Conservation (phyloP, 1,139 yeast genomes). For the Kazachstania sp. region DNA sequence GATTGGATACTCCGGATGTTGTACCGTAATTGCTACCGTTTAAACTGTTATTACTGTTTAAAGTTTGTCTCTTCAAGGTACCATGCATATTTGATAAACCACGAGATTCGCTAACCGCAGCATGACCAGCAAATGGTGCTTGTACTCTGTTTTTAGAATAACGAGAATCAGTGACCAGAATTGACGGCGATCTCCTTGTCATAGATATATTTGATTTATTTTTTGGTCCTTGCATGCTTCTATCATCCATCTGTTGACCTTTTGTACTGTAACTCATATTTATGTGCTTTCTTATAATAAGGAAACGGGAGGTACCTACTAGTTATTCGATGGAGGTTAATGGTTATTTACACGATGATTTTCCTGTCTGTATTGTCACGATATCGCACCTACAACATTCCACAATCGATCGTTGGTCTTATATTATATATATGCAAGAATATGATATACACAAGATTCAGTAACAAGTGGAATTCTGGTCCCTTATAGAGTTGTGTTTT, state of each 20-base stretch:
- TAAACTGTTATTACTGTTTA: background rate
- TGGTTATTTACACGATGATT: too few species aligned
- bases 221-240: background rate
- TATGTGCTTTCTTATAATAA: too few species aligned
- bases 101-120: slow-evolving; percentile 13
- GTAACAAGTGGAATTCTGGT: too few species aligned
- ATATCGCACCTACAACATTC: too few species aligned
- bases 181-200: slow-evolving; percentile 69
- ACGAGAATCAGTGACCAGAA: slow-evolving; percentile 82
- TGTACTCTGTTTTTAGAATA: slow-evolving; percentile 51
- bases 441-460: too few species aligned
- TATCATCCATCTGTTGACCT: background rate
- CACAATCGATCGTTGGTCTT: too few species aligned
- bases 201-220: slow-evolving; percentile 6
- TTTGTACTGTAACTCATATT: background rate
- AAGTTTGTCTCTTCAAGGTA: slow-evolving; percentile 2
- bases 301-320: too few species aligned
- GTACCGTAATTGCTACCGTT: background rate
- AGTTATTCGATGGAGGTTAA: too few species aligned
- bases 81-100: background rate
- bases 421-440: too few species aligned
- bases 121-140: slow-evolving; percentile 74
- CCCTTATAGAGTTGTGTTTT: too few species aligned
- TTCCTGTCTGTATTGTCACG: too few species aligned
- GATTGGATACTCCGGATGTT: background rate